A percentile compares a stretch with the other conserved stretches of the same genome.
Conservation (phyloP, 2,329 filamentous ascomycete species). For the Diaporthe ampelina region DNA sequence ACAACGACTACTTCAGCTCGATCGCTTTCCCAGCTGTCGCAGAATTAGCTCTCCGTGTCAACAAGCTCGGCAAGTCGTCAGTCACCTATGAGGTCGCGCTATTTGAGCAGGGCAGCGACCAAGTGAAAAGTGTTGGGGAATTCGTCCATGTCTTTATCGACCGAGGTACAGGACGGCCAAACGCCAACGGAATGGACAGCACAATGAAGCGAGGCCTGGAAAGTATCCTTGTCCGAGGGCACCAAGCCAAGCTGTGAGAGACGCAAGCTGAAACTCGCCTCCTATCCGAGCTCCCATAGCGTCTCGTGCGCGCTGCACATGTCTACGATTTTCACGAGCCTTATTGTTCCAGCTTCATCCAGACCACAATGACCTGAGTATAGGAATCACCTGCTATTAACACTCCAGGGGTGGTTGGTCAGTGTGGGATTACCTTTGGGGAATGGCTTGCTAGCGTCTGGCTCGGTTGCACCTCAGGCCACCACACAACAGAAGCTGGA, state of each 20-base stretch:
- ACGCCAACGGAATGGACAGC: constrained; percentile 72
- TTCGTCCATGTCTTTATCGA: constrained; percentile 90
- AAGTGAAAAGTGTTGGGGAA: constrained; percentile 86
- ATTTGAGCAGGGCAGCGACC: constrained; percentile 80
- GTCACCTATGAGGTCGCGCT: constrained; percentile 92
- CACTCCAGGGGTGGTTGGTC: constrained; percentile 13
- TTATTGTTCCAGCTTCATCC: not conserved
- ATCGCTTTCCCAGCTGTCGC: constrained; percentile 86
- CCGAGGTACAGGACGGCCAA: constrained; percentile 77
- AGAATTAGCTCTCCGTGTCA: constrained; percentile 85
- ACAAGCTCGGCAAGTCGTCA: constrained; percentile 86
- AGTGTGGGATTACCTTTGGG: not conserved
- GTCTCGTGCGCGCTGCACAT: constrained; percentile 18
- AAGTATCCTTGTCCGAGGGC: constrained; percentile 60
- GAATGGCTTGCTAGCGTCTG: constrained; percentile 10
- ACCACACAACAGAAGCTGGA: not conserved
- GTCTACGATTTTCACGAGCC: not conserved
- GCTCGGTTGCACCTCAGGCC: not conserved
- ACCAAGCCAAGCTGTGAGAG: constrained; percentile 46
- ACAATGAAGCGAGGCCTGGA: constrained; percentile 71
- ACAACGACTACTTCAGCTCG: constrained; percentile 87
- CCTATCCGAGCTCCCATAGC: constrained; percentile 1
- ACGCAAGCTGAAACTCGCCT: constrained; percentile 6
- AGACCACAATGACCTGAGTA: not conserved
- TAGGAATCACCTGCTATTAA: not conserved